These are phyloP conservation scores for Annona cherimola DNA, from an alignment of 164 flowering plant genomes.

Conservation along the genomic window DNA sequence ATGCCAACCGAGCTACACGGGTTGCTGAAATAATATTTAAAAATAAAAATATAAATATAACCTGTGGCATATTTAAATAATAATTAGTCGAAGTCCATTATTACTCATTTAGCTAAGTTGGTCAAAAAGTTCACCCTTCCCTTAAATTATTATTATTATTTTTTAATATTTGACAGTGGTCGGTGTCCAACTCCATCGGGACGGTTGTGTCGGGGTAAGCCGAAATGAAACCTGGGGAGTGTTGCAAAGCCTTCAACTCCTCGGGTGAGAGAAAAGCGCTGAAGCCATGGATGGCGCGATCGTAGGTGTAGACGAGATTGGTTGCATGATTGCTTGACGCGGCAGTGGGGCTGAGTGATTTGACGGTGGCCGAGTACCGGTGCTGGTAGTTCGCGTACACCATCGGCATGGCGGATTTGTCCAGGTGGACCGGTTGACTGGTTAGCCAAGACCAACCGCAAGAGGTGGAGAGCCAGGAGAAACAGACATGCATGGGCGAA, in stretches of 20 bases:
- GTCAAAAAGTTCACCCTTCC: too few relatives aligned
- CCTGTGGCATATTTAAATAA: too few relatives aligned
- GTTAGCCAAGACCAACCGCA: slow-evolving; percentile 1
- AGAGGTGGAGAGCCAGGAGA: not conserved
- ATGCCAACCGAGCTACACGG: too few relatives aligned
- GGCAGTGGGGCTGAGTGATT: slow-evolving; percentile 19
- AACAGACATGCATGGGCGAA: slow-evolving; percentile 15
- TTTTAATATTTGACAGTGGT: too few relatives aligned
- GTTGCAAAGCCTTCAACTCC: slow-evolving; percentile 21
- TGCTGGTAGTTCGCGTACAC: slow-evolving; percentile 28
- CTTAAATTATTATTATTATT: too few relatives aligned
- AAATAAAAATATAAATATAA: too few relatives aligned
- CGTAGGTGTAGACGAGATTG: slow-evolving; percentile 31
- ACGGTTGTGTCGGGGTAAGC: slow-evolving; percentile 25
- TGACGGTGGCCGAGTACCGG: slow-evolving; percentile 40
- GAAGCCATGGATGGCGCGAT: slow-evolving; percentile 44
- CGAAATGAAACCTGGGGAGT: slow-evolving; percentile 29
- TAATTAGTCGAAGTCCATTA: too few relatives aligned
- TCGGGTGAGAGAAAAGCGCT: slow-evolving; percentile 20
- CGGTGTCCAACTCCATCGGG: slow-evolving; percentile 37
- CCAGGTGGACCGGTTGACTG: slow-evolving; percentile 50
- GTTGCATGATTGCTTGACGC: not conserved
- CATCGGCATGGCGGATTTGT: slow-evolving; percentile 45
- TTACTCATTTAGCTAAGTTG: too few relatives aligned
- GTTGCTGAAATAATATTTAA: too few relatives aligned